These are phyloP conservation scores for Hypomyces perniciosus DNA, from an alignment of 2,329 filamentous ascomycete genomes.

Conservation along the genomic window DNA sequence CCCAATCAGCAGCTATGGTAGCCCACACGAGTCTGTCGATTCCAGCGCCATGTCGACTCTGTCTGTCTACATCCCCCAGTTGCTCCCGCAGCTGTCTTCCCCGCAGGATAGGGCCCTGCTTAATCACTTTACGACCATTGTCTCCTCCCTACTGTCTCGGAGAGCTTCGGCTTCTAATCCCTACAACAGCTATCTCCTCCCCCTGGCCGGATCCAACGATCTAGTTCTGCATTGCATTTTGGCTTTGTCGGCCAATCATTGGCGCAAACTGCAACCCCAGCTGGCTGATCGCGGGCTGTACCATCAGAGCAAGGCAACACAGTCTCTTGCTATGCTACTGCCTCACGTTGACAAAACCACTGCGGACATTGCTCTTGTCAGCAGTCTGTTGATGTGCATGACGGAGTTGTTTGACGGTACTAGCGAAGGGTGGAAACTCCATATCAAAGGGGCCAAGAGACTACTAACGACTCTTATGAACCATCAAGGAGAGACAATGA, in stretches of 20 bases:
- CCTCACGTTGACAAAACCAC: slow-evolving; percentile 28
- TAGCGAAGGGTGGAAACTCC: slow-evolving; percentile 36
- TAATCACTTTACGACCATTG: slow-evolving; percentile 30
- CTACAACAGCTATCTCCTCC: slow-evolving; percentile 27
- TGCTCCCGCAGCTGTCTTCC: slow-evolving; percentile 25
- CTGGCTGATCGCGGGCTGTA: slow-evolving; percentile 25
- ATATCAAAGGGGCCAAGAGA: slow-evolving; percentile 36
- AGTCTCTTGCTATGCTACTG: slow-evolving; percentile 26
- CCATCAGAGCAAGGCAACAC: slow-evolving; percentile 28
- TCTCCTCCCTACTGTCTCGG: slow-evolving; percentile 28
- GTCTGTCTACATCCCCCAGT: slow-evolving; percentile 24
- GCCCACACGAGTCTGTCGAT: slow-evolving; percentile 19
- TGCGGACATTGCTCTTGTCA: slow-evolving; percentile 31
- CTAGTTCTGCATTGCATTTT: slow-evolving; percentile 29
- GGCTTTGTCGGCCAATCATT: slow-evolving; percentile 29
- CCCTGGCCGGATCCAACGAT: slow-evolving; percentile 28
- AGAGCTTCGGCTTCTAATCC: slow-evolving; percentile 24
- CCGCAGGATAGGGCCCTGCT: slow-evolving; percentile 27
- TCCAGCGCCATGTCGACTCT: slow-evolving; percentile 16
- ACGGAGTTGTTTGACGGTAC: slow-evolving; percentile 38
- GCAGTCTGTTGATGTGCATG: slow-evolving; percentile 36
- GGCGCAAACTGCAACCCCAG: slow-evolving; percentile 28
- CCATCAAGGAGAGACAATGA: slow-evolving; percentile 26
- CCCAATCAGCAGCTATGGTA: slow-evolving; percentile 19
- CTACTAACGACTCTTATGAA: slow-evolving; percentile 28